Evolutionary conservation across 140 eudicot species (phyloP).

Genomic region (Erigeron philadelphicus): DNA sequence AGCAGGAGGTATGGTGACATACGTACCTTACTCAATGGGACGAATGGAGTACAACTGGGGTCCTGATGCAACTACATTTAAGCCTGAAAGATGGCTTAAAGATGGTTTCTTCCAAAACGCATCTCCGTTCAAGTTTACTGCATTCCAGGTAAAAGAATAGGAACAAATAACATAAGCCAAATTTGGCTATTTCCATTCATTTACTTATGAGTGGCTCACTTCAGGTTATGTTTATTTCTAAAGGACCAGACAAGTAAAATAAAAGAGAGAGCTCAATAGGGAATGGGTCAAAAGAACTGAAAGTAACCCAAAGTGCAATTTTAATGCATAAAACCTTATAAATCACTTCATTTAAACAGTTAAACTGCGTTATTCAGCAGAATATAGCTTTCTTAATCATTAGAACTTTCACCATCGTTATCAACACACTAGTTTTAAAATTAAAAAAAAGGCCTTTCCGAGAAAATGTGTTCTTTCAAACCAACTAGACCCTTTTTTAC

Average conservation of each 20-base stretch:
- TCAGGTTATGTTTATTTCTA: constrained; percentile 3
- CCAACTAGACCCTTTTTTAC: neutral
- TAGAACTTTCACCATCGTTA: too few relatives aligned
- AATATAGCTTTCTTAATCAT: too few relatives aligned
- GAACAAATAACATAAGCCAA: neutral
- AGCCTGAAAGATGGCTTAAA: constrained; percentile 96
- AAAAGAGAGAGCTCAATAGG: neutral
- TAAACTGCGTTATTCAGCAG: too few relatives aligned
- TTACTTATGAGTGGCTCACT: neutral
- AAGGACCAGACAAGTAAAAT: neutral
- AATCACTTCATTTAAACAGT: neutral
- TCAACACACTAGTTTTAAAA: too few relatives aligned
- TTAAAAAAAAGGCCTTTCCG: neutral
- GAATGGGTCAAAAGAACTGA: neutral
- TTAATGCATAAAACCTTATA: neutral
- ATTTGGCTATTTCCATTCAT: neutral
- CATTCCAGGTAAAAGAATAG: constrained; percentile 63
- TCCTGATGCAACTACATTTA: constrained; percentile 65
- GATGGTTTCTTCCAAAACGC: constrained; percentile 79
- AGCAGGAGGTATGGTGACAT: constrained; percentile 95
- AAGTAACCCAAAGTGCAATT: neutral
- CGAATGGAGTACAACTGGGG: constrained; percentile 98
- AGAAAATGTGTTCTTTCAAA: neutral
- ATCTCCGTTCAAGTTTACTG: constrained; percentile 94
- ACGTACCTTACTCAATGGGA: constrained; percentile 90